Base-by-base conservation (phyloP, 2,329 filamentous ascomycete species). In the Pseudopyrenochaeta lycopersici region DNA sequence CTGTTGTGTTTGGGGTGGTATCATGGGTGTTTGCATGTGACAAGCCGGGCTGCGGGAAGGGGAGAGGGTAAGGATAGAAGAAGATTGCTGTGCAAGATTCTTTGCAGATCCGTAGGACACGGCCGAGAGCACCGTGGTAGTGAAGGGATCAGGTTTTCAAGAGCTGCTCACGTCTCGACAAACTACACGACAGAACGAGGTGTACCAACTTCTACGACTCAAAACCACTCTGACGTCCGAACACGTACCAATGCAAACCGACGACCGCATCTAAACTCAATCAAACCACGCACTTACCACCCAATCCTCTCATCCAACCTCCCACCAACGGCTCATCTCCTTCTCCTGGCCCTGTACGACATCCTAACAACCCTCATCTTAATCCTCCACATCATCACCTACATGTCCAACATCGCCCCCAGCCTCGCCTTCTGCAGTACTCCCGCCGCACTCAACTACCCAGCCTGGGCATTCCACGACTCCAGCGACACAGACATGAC, bases 1-100 rank as follows among this genome's bases (percentile, higher is more conserved):
- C 29, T 68, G 10, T 29, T 56, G 29, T 32, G 36, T 9, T 32
- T 66, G 30, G 65, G 60, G 14, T 59, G 46, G 46, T 62, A 56
- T 38, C 61, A 60, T 15, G 32, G 47, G 0, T 17, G 44, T 14
- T 17, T 48, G 15, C 46, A 46, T 36, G 2, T 10, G 35, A 20
- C 35, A n/a, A 14, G 20, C 3, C 9, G 10, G 15, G 35, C 35
- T 4, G 20, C 35, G 12, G n/a, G n/a, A n/a, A 43, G 45, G 15
- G 46, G 48, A 23, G 42, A 46, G 23, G 32, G 17, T 9, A 15
- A 18, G 38, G n/a, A 29, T 21, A 31, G 40, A n/a, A 31, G 11
- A 10, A 23, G 11, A 12, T 9, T 23, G 4, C 23, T 27, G 4
- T 27, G 23, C 23, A 27, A 27, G 4, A 5, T 27, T 27, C 23